A percentile compares a stretch with the other conserved stretches of the same genome.
Conservation (phyloP, 106 monocot genomes). For the Cymbidium sinense region DNA sequence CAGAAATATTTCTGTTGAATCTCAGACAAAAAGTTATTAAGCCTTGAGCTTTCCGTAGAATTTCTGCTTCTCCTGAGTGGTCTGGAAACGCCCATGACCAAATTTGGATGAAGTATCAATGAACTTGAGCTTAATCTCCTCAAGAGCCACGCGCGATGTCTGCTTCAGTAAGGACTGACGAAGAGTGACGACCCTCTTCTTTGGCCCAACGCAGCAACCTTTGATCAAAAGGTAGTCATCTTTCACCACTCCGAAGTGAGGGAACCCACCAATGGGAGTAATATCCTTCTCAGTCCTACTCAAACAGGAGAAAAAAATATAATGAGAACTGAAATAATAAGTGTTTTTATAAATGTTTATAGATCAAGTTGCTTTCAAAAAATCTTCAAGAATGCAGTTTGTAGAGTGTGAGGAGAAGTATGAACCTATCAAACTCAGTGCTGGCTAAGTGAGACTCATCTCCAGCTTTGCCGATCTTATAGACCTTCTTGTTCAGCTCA, state of each 20-base stretch:
- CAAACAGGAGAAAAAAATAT: not conserved
- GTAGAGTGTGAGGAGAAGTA: not conserved
- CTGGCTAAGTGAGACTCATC: slow-evolving; percentile 44
- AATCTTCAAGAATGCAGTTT: too few relatives aligned
- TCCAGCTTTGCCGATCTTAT: slow-evolving; percentile 53
- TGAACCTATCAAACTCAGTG: slow-evolving; percentile 51
- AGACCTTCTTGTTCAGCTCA: slow-evolving; percentile 71
- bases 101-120: slow-evolving; percentile 75
- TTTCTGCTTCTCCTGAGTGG: slow-evolving; percentile 60
- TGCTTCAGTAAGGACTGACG: slow-evolving; percentile 66
- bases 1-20: too few relatives aligned
- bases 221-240: slow-evolving; percentile 59
- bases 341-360: too few relatives aligned
- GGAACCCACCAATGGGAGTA: slow-evolving; percentile 74
- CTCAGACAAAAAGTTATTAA: not conserved
- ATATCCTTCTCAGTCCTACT: slow-evolving; percentile 67
- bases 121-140: slow-evolving; percentile 77
- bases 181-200: slow-evolving; percentile 61
- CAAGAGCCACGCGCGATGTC: slow-evolving; percentile 48
- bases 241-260: slow-evolving; percentile 64
- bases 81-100: slow-evolving; percentile 68
- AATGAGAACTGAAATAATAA: too few relatives aligned
- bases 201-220: slow-evolving; percentile 66
- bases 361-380: too few relatives aligned
- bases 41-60: slow-evolving; percentile 59